Evolutionary conservation across 2,329 filamentous ascomycete species (phyloP), one percentile per base, ranked within the genome.

Genomic region (Parasarocladium wereldwijsianum): DNA sequence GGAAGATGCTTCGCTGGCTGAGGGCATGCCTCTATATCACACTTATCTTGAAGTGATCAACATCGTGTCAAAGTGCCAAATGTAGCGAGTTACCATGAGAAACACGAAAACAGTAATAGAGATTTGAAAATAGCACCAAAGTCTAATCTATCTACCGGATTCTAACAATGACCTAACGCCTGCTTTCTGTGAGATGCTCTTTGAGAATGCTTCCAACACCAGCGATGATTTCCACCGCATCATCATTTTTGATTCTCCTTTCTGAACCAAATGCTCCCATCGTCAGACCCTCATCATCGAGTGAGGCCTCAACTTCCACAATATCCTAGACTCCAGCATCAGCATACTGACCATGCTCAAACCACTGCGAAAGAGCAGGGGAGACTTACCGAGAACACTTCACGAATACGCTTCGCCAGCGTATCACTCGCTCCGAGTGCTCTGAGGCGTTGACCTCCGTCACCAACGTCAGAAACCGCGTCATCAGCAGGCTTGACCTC

Each of bases 251-350:
- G 19, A 30, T 7, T 8, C 18, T 8, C 5, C 14, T 32, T 5
- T 31, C 28, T 5, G 52, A 50, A 4, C 52, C 57, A 36, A 62
- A 62, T 3, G 58, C 42, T 5, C 58, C 58, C 28, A 62, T 47
- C 17, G 55, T 53, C 23, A 62, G 35, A 1, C 32, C 37, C 2
- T 40, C 37, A 0, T 35, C 43, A 4, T 42, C 36, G 2, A 61
- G 28, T 0, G 54, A 51, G 2, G 52, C 54, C 35, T 62, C 58
- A 3, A 60, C 36, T 32, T 62, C 57, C 5, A 58, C 35, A 8
- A 55, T 49, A 13, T 50, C 43, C 57, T 60, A 4, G 8, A 4
- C 4, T 11, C 8, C 8, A 17, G 15, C 8, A 21, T n/a, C 8
- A n/a, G n/a, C n/a, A 8, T 21, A 8, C 8, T 21, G 8, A 21